phyloP scores from a whole-genome alignment of 495 filamentous ascomycete species.

The Annulohypoxylon stygium region DNA sequence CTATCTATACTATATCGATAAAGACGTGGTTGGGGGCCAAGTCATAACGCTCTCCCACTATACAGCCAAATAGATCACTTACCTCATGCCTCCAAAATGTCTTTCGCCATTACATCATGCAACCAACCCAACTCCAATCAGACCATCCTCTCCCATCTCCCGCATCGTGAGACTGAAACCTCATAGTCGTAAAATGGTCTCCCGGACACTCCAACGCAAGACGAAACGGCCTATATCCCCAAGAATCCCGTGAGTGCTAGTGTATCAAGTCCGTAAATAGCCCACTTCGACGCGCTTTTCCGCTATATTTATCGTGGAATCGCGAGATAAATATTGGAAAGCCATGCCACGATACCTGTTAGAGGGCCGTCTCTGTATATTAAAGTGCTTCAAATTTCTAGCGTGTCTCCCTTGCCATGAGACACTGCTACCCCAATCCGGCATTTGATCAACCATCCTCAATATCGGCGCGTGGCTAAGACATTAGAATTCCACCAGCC shows the following conservation, averaged over 20 bases:
- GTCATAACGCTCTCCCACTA: neutral
- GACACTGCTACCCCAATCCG: constrained; percentile 10
- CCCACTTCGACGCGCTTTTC: neutral
- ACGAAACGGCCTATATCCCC: neutral
- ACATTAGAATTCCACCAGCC: constrained; percentile 48
- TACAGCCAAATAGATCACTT: neutral
- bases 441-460: constrained; percentile 43
- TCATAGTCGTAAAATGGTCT: neutral
- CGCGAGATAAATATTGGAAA: constrained; percentile 26
- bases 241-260: constrained; percentile 6
- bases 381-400: constrained; percentile 47
- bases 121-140: neutral
- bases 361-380: constrained; percentile 18
- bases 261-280: constrained; percentile 6
- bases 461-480: constrained; percentile 45
- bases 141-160: neutral
- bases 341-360: constrained; percentile 28
- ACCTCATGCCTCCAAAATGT: constrained; percentile 2
- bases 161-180: neutral
- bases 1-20: neutral
- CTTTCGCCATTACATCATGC: neutral
- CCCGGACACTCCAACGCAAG: neutral
- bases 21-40: constrained; percentile 2
- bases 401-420: constrained; percentile 7
- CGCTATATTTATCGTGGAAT: neutral